These are phyloP conservation scores for Boehmeria nivea DNA, from an alignment of 306 rosid genomes.

Conservation along the genomic window DNA sequence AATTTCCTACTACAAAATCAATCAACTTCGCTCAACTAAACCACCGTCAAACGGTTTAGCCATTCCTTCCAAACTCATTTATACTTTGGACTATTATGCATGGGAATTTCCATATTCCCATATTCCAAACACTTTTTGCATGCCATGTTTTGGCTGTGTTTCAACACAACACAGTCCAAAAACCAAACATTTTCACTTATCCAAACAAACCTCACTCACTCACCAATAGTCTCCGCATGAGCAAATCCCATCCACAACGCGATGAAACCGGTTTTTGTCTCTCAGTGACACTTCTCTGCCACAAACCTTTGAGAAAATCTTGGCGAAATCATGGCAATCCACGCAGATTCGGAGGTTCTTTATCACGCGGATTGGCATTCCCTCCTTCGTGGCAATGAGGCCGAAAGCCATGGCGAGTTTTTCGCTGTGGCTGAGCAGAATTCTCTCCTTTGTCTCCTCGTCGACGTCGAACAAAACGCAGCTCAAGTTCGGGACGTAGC, in stretches of 20 bases:
- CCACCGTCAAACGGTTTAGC: no score
- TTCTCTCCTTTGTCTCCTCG: constrained; percentile 87
- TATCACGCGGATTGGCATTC: constrained; percentile 51
- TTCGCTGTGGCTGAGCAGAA: constrained; percentile 75
- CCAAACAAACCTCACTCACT: no score
- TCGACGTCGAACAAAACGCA: constrained; percentile 79
- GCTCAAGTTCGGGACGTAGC: constrained; percentile 71
- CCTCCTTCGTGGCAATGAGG: constrained; percentile 51
- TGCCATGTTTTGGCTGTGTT: no score
- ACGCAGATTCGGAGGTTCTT: constrained; percentile 86
- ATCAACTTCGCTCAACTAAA: no score
- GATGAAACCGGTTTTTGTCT: constrained; percentile 77
- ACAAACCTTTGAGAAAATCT: constrained; percentile 48
- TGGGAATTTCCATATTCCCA: no score
- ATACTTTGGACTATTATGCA: no score
- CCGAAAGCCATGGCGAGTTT: constrained; percentile 78
- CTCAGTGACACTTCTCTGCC: constrained; percentile 63
- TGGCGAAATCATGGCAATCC: constrained; percentile 90
- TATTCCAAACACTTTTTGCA: no score
- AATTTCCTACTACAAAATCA: no score
- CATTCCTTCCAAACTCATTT: no score
- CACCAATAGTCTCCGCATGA: constrained; percentile 89
- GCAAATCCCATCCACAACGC: constrained; percentile 63
- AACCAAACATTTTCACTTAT: constrained; percentile 9
- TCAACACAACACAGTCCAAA: no score